A percentile compares a stretch with the other conserved stretches of the same genome.
Evolutionary conservation across 768 basidiomycete genomes (phyloP).

Genomic region (Chalciporus sphaerocephalus): DNA sequence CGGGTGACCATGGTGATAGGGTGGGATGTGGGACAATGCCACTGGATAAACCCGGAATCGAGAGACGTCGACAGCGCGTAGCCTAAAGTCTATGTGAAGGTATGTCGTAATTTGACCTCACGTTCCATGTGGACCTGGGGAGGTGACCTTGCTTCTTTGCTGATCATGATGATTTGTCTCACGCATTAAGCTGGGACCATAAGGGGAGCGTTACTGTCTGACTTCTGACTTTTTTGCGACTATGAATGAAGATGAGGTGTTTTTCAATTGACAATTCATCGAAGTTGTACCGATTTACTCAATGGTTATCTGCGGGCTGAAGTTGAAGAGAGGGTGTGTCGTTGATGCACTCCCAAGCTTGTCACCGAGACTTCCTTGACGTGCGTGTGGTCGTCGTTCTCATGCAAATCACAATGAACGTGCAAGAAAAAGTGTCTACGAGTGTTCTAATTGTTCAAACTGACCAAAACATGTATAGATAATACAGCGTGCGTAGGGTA

Average conservation of each 20-base stretch:
- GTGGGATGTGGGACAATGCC: neutral
- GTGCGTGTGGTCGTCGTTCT: neutral
- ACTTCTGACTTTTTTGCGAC: neutral
- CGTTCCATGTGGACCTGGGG: slow-evolving; percentile 2
- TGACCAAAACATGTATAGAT: slow-evolving; percentile 5
- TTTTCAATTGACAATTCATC: no score
- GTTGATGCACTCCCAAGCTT: neutral
- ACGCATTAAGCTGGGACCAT: neutral
- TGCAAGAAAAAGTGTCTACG: slow-evolving; percentile 4
- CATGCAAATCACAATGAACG: neutral
- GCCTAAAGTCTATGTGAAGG: neutral
- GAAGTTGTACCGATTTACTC: no score
- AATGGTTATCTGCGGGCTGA: no score
- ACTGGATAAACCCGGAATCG: neutral
- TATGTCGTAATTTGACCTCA: neutral
- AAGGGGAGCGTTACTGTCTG: neutral
- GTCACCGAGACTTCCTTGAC: neutral
- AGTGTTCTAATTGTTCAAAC: neutral
- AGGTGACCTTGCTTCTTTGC: neutral
- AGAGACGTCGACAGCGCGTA: neutral
- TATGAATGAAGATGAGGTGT: no score
- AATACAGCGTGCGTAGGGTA: slow-evolving; percentile 24
- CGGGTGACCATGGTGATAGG: slow-evolving; percentile 2
- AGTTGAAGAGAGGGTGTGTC: neutral
- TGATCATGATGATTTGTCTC: no score